Conservation (phyloP, 2,329 filamentous ascomycete species). For the Trichothecium sympodiale region DNA sequence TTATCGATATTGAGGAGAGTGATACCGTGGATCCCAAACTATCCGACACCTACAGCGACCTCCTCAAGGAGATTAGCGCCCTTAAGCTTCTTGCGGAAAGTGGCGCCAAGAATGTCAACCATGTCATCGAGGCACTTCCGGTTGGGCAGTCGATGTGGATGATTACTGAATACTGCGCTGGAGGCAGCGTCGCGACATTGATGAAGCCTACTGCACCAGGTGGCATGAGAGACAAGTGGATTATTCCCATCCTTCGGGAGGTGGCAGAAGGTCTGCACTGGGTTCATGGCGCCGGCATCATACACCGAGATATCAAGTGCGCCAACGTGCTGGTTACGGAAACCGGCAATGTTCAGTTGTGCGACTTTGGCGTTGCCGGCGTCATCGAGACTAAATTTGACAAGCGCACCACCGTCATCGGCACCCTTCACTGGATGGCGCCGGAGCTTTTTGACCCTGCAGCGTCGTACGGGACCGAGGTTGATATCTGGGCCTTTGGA, state of each 20-base stretch:
- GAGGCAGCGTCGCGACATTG: slow-evolving; percentile 67
- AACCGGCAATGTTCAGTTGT: slow-evolving; percentile 65
- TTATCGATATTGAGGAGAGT: slow-evolving; percentile 72
- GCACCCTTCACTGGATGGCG: slow-evolving; percentile 81
- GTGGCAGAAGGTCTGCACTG: slow-evolving; percentile 55
- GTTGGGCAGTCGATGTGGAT: slow-evolving; percentile 79
- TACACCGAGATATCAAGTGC: slow-evolving; percentile 62
- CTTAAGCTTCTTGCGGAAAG: slow-evolving; percentile 63
- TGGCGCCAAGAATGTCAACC: slow-evolving; percentile 69
- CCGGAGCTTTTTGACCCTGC: slow-evolving; percentile 61
- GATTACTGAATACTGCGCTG: slow-evolving; percentile 76
- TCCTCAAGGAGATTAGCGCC: slow-evolving; percentile 57
- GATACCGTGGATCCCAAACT: slow-evolving; percentile 56
- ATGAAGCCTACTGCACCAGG: slow-evolving; percentile 57
- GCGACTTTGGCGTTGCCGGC: slow-evolving; percentile 76
- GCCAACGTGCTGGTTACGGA: slow-evolving; percentile 75
- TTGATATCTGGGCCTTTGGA: slow-evolving; percentile 80
- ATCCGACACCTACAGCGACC: slow-evolving; percentile 57
- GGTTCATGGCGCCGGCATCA: slow-evolving; percentile 58
- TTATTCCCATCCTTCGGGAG: slow-evolving; percentile 55
- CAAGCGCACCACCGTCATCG: slow-evolving; percentile 71
- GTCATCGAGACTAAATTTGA: slow-evolving; percentile 64
- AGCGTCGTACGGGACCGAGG: slow-evolving; percentile 57
- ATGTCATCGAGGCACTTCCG: slow-evolving; percentile 67
- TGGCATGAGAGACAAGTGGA: slow-evolving; percentile 60